These are phyloP conservation scores for Cyberlindnera veronae DNA, from an alignment of 805 yeast species.

Conservation along the genomic window DNA sequence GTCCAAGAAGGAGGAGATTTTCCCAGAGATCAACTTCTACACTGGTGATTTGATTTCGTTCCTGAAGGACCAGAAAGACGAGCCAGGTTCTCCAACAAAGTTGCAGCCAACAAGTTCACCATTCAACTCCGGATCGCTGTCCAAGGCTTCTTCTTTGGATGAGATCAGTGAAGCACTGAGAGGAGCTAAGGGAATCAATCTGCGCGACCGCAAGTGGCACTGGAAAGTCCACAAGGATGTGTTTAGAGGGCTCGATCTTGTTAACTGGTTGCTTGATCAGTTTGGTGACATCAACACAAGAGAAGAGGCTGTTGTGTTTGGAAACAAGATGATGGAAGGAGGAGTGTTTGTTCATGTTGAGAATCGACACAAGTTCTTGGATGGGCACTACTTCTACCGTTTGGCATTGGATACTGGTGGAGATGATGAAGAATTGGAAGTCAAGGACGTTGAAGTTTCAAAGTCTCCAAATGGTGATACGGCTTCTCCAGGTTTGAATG, in stretches of 20 bases:
- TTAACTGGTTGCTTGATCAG: slow-evolving; percentile 76
- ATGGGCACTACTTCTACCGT: slow-evolving; percentile 86
- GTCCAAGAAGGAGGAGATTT: slow-evolving; percentile 41
- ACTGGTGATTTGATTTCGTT: slow-evolving; percentile 79
- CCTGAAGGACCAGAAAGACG: slow-evolving; percentile 41
- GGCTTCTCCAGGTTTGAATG: too few relatives aligned
- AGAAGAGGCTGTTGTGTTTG: slow-evolving; percentile 81
- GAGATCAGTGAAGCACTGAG: slow-evolving; percentile 66
- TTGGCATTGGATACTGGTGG: slow-evolving; percentile 12
- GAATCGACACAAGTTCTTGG: slow-evolving; percentile 75
- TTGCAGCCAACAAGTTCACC: background rate
- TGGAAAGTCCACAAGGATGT: slow-evolving; percentile 73
- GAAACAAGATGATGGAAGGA: slow-evolving; percentile 69
- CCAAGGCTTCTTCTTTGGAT: slow-evolving; percentile 45
- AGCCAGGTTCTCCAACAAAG: slow-evolving; percentile 29
- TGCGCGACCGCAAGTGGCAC: slow-evolving; percentile 89
- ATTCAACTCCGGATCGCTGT: slow-evolving; percentile 34
- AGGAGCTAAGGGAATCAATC: slow-evolving; percentile 55
- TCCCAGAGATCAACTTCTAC: slow-evolving; percentile 79
- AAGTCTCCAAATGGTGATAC: background rate
- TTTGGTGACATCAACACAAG: slow-evolving; percentile 76
- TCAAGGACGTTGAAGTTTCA: background rate
- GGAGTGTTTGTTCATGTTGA: slow-evolving; percentile 81
- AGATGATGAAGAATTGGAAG: slow-evolving; percentile 9
- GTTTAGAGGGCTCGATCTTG: slow-evolving; percentile 82